Evolutionary conservation across 768 basidiomycete genomes (phyloP).

Genomic region (Boletus edulis): DNA sequence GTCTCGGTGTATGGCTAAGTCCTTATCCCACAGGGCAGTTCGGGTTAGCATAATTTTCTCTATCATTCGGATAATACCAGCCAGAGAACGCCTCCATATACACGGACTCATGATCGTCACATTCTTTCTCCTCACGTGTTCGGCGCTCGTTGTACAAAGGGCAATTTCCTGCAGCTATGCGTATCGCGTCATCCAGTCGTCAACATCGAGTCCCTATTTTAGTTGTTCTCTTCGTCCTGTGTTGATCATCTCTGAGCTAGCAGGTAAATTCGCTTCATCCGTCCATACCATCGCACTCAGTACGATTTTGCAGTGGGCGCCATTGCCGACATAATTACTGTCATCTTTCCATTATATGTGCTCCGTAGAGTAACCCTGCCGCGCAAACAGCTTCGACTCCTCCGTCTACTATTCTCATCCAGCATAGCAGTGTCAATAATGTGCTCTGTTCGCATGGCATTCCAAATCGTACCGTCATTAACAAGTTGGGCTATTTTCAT

Average conservation of each 20-base stretch:
- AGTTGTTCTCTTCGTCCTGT: not conserved
- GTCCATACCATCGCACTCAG: not conserved
- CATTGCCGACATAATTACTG: not conserved
- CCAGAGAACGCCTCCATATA: slow-evolving; percentile 7
- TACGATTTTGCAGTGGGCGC: not conserved
- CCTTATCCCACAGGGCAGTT: slow-evolving; percentile 10
- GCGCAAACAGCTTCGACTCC: slow-evolving; percentile 1
- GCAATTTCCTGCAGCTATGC: slow-evolving; percentile 1
- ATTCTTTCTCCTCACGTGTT: slow-evolving; percentile 11
- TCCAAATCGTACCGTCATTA: not conserved
- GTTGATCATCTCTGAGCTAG: not conserved
- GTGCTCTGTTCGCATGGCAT: not conserved
- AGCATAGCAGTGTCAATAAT: not conserved
- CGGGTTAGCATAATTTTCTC: slow-evolving; percentile 22
- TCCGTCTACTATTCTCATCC: slow-evolving; percentile 9
- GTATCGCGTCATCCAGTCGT: not conserved
- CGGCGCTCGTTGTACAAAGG: not conserved
- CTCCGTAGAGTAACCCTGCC: slow-evolving; percentile 3
- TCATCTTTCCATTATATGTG: slow-evolving; percentile 5
- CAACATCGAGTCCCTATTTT: not conserved
- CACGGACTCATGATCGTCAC: slow-evolving; percentile 3
- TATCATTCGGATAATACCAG: slow-evolving; percentile 17
- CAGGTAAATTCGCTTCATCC: not conserved
- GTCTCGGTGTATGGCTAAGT: not conserved
- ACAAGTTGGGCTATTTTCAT: not conserved